Percentiles rank a stretch among this genome's conserved stretches.
These are phyloP conservation scores for Daldinia concentrica DNA, from an alignment of 495 filamentous ascomycete genomes.

Conservation along the genomic window DNA sequence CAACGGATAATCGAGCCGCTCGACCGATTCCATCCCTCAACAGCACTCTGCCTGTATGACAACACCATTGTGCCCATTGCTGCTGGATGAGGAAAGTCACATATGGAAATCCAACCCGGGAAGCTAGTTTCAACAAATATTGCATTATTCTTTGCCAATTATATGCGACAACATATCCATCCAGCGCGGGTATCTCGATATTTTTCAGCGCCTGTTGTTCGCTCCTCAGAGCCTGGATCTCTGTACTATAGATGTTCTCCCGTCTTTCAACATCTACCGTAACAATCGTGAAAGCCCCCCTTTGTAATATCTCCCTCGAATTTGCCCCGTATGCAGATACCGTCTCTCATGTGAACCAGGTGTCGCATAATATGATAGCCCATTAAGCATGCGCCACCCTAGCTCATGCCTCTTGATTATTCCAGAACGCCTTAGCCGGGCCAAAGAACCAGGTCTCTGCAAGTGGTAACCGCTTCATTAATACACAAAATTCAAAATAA, in stretches of 20 bases:
- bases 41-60: not conserved
- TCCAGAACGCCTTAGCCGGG: constrained; percentile 27
- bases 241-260: constrained; percentile 19
- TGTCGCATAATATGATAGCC: constrained; percentile 15
- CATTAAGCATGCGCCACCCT: constrained; percentile 25
- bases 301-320: constrained; percentile 18
- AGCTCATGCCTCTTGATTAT: constrained; percentile 25
- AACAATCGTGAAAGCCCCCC: constrained; percentile 19
- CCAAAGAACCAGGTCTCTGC: constrained; percentile 9
- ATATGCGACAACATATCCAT: constrained; percentile 23
- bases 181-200: constrained; percentile 39
- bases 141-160: constrained; percentile 27
- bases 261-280: constrained; percentile 14
- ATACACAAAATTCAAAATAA: constrained; percentile 18
- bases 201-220: constrained; percentile 31
- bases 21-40: not conserved
- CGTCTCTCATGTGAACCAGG: constrained; percentile 18
- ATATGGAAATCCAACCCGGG: constrained; percentile 21
- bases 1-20: not conserved
- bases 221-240: constrained; percentile 28
- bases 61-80: not conserved
- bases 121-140: constrained; percentile 20
- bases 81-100: constrained; percentile 36
- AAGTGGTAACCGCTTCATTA: constrained; percentile 23
- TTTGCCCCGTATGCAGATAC: constrained; percentile 24